Base-by-base conservation (phyloP, 805 yeast genomes). In the Lipomyces starkeyi region DNA sequence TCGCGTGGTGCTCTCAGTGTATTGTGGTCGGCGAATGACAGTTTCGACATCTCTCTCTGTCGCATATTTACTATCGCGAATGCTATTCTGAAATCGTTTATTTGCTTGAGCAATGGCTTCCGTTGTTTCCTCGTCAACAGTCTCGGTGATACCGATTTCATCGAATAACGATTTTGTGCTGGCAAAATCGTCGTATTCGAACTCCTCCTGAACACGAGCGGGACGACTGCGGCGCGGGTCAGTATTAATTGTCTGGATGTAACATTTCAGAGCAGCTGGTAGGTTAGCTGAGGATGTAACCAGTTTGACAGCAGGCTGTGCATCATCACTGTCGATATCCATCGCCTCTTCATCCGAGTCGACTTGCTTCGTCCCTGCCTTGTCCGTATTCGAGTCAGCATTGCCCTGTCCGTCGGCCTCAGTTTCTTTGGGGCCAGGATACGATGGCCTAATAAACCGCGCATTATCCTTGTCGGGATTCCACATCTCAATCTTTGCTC, bases 361-460 rank as follows among this genome's bases (percentile, higher is more conserved):
- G 2, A n/a, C 25, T 17, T 17, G 22, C 22, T 17, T n/a, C 9
- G 49, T 43, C 8, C n/a, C 2, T n/a, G 20, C 49, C 9, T 43
- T 43, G 49, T 43, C 20, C 7, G 49, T 43, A 8, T 3, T 43
- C 49, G 49, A 22, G 22, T 17, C 49, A 17, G 9, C 49, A n/a
- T 8, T n/a, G 49, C 22, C 22, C 11, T n/a, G 4, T 17, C 25
- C 32, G 0, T 37, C 27, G 27, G 47, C 8, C 20, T 1, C 34
- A n/a, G 49, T 14, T 14, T 20, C 47, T 17, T 20, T 22, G 9
- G 11, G 5, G 35, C 22, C 53, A 32, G 54, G 61, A 49, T 68
- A 68, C 32, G 29, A 17, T 9, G 71, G 71, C n/a, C 25, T 54
- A 34, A 68, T 66, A 47, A 68, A 68, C 22, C 57, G 43, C 25